Evolutionary conservation across 2,329 filamentous ascomycete species (phyloP).

Genomic region (Sarocladium strictum): DNA sequence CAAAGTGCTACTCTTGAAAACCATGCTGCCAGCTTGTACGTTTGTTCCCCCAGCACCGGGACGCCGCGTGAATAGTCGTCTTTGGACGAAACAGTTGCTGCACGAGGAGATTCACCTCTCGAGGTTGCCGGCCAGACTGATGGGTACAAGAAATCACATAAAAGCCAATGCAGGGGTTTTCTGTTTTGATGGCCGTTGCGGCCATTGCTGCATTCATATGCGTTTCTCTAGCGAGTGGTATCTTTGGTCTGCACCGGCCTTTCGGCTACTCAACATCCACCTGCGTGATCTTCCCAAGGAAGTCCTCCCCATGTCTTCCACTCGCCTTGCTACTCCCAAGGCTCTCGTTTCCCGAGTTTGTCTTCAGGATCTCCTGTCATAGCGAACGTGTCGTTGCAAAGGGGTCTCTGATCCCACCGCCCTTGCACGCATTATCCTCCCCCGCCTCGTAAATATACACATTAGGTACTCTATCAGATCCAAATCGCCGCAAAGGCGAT

Average conservation of each 20-base stretch:
- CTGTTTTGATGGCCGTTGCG: not conserved
- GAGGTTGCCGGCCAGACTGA: too few relatives aligned
- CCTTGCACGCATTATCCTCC: conserved; percentile 30
- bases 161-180: not conserved
- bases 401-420: conserved; percentile 12
- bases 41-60: too few relatives aligned
- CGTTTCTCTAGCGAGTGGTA: conserved; percentile 33
- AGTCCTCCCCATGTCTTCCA: conserved; percentile 12
- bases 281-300: conserved; percentile 15
- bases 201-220: conserved; percentile 11
- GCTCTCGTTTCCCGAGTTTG: conserved; percentile 10
- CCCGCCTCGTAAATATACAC: conserved; percentile 26
- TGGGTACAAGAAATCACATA: too few relatives aligned
- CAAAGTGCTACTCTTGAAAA: not conserved
- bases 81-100: too few relatives aligned
- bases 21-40: too few relatives aligned
- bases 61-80: too few relatives aligned
- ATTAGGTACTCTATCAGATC: conserved; percentile 27
- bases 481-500: conserved; percentile 11
- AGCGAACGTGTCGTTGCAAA: conserved; percentile 28
- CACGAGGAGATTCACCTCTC: too few relatives aligned
- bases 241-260: conserved; percentile 26
- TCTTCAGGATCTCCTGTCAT: conserved; percentile 19
- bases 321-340: not conserved
- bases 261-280: conserved; percentile 14